Percentiles rank a stretch among this genome's conserved stretches.
Evolutionary conservation across 768 basidiomycete genomes (phyloP).

Genomic region (Butyriboletus loyo): DNA sequence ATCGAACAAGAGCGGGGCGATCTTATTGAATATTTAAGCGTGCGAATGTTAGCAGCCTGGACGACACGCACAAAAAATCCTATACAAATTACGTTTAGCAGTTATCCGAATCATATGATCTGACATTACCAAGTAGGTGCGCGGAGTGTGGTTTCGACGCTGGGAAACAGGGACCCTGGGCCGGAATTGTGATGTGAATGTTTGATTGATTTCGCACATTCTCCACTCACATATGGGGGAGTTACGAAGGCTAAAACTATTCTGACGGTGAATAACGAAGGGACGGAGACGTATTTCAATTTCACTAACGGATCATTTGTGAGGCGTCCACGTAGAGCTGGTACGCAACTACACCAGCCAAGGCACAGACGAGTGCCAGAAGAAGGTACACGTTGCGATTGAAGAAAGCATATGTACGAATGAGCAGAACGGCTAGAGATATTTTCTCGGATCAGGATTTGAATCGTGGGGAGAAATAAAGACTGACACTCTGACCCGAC

Average conservation of each 20-base stretch:
- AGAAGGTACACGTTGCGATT: constrained; percentile 71
- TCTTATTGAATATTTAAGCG: constrained; percentile 40
- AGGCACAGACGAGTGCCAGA: constrained; percentile 57
- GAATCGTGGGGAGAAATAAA: not conserved
- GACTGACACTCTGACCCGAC: constrained; percentile 71
- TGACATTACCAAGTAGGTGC: constrained; percentile 65
- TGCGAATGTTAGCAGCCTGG: not conserved
- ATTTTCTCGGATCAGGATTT: constrained; percentile 8
- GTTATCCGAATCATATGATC: not conserved
- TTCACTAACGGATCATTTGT: constrained; percentile 66
- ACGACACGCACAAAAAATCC: constrained; percentile 54
- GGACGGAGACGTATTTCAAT: not conserved
- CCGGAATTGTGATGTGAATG: constrained; percentile 27
- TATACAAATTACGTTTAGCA: constrained; percentile 21
- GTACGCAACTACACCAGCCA: constrained; percentile 74
- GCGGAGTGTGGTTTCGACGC: constrained; percentile 82
- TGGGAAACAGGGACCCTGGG: constrained; percentile 71
- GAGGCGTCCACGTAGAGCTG: constrained; percentile 78
- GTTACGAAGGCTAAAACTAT: constrained; percentile 65
- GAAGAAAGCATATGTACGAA: constrained; percentile 85
- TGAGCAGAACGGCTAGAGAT: constrained; percentile 64
- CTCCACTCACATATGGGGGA: constrained; percentile 52
- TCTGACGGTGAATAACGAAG: constrained; percentile 10
- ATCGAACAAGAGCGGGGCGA: constrained; percentile 79
- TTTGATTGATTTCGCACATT: not conserved